Evolutionary conservation across 257 asterid species (phyloP).

Genomic region (Ehretia macrophylla): DNA sequence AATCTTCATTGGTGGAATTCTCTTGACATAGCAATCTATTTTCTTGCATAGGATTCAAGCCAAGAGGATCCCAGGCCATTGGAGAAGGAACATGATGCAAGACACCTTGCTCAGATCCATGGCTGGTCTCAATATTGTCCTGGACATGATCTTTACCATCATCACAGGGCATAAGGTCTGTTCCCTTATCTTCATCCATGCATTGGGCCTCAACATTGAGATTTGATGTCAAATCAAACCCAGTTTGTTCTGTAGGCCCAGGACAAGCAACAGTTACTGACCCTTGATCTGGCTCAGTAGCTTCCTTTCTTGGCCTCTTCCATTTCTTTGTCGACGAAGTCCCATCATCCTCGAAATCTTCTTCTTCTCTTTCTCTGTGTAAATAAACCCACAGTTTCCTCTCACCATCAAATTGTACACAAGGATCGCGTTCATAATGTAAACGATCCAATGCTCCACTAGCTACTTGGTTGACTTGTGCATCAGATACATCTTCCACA

Average conservation of each 20-base stretch:
- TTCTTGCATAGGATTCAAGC: constrained; percentile 43
- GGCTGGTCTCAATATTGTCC: constrained; percentile 37
- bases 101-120: constrained; percentile 34
- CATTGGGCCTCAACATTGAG: constrained; percentile 53
- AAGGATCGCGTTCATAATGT: constrained; percentile 97
- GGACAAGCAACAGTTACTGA: constrained; percentile 55
- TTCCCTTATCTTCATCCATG: constrained; percentile 58
- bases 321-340: constrained; percentile 98
- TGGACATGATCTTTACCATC: constrained; percentile 49
- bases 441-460: constrained; percentile 97
- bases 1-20: constrained; percentile 68
- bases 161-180: constrained; percentile 35
- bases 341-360: constrained; percentile 99
- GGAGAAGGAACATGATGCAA: constrained; percentile 29
- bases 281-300: constrained; percentile 66
- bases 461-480: constrained; percentile 93
- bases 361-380: constrained; percentile 94
- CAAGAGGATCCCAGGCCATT: constrained; percentile 40
- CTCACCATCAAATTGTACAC: constrained; percentile 95
- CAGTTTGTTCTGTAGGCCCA: constrained; percentile 50
- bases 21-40: constrained; percentile 70
- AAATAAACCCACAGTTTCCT: constrained; percentile 93
- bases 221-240: constrained; percentile 60
- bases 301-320: constrained; percentile 92
- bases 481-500: constrained; percentile 89